A percentile compares a stretch with the other conserved stretches of the same genome.
Conservation (phyloP, 2,329 filamentous ascomycete species). For the Diaporthe sp. region DNA sequence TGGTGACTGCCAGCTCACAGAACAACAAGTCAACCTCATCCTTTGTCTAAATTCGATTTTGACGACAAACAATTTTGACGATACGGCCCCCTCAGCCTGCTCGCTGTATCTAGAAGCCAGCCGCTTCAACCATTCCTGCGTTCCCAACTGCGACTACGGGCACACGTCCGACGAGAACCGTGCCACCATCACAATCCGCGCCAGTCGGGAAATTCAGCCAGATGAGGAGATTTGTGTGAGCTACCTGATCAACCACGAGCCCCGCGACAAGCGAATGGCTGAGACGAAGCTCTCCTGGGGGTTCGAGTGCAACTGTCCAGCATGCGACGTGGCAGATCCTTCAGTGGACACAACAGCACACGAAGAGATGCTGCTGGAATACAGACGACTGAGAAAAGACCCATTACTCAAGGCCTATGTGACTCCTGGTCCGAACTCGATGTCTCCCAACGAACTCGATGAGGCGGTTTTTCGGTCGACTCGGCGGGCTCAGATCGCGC, state of each 20-base stretch:
- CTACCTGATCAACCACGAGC: neutral
- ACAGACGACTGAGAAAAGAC: neutral
- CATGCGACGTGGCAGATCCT: neutral
- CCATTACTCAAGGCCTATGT: no score
- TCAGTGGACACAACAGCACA: neutral
- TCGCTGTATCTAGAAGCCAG: neutral
- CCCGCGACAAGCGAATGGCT: neutral
- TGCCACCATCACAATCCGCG: neutral
- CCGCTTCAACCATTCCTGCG: neutral
- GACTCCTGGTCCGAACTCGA: no score
- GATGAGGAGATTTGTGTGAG: neutral
- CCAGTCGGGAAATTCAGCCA: neutral
- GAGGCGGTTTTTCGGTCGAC: neutral
- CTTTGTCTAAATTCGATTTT: neutral
- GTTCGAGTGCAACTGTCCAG: neutral
- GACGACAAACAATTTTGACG: neutral
- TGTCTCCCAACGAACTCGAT: neutral
- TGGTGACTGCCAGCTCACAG: neutral
- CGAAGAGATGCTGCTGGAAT: neutral
- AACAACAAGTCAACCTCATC: neutral
- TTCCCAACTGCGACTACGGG: neutral
- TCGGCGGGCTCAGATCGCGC: neutral
- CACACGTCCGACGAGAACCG: accelerated
- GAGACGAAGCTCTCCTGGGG: neutral
- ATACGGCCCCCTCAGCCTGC: neutral